A percentile compares a stretch with the other conserved stretches of the same genome.
phyloP scores from a whole-genome alignment of 2,329 filamentous ascomycete genomes.

The Thelonectria olida region DNA sequence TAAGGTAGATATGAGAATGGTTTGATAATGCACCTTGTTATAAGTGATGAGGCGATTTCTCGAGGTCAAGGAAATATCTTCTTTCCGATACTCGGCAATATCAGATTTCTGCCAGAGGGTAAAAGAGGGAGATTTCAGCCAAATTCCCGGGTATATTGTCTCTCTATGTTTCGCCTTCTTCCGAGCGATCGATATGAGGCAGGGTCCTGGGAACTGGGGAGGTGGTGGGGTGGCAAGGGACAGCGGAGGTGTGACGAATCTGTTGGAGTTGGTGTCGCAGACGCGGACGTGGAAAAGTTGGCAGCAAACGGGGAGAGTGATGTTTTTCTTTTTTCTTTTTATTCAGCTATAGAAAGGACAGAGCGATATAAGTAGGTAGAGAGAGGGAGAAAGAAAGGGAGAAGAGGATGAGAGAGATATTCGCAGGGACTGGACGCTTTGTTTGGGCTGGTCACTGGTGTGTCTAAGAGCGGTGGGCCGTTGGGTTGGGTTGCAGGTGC shows the following conservation, averaged over 20 bases:
- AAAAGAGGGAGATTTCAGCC: background rate
- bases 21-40: slow-evolving; percentile 25
- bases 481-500: slow-evolving; percentile 43
- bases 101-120: too few relatives aligned
- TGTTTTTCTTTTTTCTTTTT: slow-evolving; percentile 27
- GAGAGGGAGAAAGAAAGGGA: background rate
- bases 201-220: slow-evolving; percentile 6
- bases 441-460: slow-evolving; percentile 35
- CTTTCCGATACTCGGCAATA: slow-evolving; percentile 9
- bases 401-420: slow-evolving; percentile 15
- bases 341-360: slow-evolving; percentile 33
- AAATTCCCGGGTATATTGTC: background rate
- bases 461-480: slow-evolving; percentile 42
- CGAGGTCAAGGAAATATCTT: background rate
- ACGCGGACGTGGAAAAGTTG: slow-evolving; percentile 23
- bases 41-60: slow-evolving; percentile 1
- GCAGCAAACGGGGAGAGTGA: slow-evolving; percentile 26
- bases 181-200: too few relatives aligned
- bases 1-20: background rate
- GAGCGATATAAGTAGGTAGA: slow-evolving; percentile 12
- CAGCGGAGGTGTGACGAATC: slow-evolving; percentile 31
- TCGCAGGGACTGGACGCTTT: slow-evolving; percentile 30
- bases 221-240: slow-evolving; percentile 32
- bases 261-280: slow-evolving; percentile 27
- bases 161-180: slow-evolving; percentile 11